Evolutionary conservation across 73 alveolate genomes (phyloP).

Genomic region (Tetrahymena thermophila): DNA sequence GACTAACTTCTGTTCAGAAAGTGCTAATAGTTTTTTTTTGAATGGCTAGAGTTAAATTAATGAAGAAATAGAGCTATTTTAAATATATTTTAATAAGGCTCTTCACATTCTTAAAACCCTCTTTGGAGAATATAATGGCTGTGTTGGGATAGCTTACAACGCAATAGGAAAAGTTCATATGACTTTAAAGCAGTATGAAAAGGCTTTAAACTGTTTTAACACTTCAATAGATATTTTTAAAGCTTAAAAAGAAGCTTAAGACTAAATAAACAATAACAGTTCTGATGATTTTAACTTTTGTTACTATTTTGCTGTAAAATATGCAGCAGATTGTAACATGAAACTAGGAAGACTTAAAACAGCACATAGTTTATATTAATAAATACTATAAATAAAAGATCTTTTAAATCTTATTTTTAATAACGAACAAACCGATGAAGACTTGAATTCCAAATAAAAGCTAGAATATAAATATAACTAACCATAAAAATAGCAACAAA

Average conservation of each 20-base stretch:
- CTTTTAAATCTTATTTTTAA: not conserved
- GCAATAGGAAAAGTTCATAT: not conserved
- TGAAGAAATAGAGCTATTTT: not conserved
- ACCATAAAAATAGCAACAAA: not conserved
- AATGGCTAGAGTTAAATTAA: not conserved
- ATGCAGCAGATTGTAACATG: not conserved
- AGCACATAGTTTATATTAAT: not conserved
- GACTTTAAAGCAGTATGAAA: not conserved
- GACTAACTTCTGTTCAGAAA: not conserved
- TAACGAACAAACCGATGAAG: not conserved
- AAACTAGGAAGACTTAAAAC: not conserved
- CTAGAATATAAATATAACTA: too few relatives aligned
- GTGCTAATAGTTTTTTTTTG: not conserved
- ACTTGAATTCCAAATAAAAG: not conserved
- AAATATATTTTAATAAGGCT: not conserved
- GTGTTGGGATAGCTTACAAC: not conserved
- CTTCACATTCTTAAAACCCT: not conserved
- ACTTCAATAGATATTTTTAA: not conserved
- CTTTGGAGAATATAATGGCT: not conserved
- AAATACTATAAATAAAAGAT: not conserved
- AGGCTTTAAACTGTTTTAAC: not conserved
- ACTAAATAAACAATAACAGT: not conserved
- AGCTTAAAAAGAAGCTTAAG: not conserved
- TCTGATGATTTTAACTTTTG: not conserved
- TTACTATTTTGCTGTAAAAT: not conserved